Conservation (phyloP, 495 filamentous ascomycete species). For the Hypoxylon cercidicola region DNA sequence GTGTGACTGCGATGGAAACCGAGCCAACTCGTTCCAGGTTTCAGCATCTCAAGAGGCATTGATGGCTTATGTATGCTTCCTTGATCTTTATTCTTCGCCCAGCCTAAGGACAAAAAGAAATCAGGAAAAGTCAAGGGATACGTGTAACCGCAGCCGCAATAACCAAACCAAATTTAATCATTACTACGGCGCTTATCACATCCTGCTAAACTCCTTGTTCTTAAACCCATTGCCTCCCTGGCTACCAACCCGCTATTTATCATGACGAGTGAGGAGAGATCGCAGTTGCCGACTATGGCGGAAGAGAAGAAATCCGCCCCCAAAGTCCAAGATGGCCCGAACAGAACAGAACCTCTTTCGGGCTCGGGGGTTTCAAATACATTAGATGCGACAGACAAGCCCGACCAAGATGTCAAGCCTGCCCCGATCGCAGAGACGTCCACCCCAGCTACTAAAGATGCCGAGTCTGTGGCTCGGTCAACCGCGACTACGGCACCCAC, state of each 20-base stretch:
- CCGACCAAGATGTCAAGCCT: constrained; percentile 14
- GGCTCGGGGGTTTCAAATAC: constrained; percentile 5
- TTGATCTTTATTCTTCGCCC: not conserved
- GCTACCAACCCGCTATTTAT: constrained; percentile 5
- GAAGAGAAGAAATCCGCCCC: constrained; percentile 3
- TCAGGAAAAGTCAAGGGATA: not conserved
- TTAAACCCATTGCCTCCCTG: constrained; percentile 8
- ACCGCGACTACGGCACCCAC: not conserved
- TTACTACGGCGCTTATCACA: constrained; percentile 8
- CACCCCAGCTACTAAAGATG: constrained; percentile 12
- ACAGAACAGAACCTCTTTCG: constrained; percentile 39
- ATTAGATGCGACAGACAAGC: constrained; percentile 8
- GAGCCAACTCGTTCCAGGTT: constrained; percentile 26
- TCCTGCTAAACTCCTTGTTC: constrained; percentile 9
- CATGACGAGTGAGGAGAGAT: constrained; percentile 22
- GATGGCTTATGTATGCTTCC: constrained; percentile 7
- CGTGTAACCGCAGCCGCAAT: not conserved
- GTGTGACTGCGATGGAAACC: constrained; percentile 13
- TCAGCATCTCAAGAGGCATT: constrained; percentile 17
- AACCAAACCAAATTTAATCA: constrained; percentile 2
- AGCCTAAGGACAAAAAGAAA: constrained; percentile 3
- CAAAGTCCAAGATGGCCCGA: constrained; percentile 36
- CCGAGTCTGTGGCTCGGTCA: constrained; percentile 5
- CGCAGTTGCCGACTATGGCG: not conserved
- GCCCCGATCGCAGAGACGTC: constrained; percentile 11